phyloP scores from a whole-genome alignment of 192 early-diverging fungal species.

The Dispira simplex region DNA sequence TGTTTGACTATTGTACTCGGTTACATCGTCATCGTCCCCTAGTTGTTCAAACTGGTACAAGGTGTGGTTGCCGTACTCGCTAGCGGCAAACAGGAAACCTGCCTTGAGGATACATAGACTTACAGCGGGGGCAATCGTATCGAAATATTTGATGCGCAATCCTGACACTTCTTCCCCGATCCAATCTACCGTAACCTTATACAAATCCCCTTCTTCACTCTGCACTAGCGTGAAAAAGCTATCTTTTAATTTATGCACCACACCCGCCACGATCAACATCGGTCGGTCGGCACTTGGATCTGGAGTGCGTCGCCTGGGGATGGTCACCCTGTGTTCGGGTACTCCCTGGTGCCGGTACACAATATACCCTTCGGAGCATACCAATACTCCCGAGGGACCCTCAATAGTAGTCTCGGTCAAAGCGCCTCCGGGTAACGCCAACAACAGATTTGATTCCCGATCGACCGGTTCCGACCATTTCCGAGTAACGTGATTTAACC shows the following conservation, averaged over 20 bases:
- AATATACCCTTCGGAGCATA: conserved; percentile 82
- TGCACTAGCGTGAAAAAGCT: conserved; percentile 87
- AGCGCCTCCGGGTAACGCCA: conserved; percentile 63
- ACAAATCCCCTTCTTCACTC: conserved; percentile 87
- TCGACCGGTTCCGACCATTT: conserved; percentile 85
- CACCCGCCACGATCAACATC: conserved; percentile 62
- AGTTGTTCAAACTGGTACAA: conserved; percentile 89
- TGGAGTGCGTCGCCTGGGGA: conserved; percentile 62
- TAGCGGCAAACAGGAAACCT: conserved; percentile 85
- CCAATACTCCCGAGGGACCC: conserved; percentile 94
- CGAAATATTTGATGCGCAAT: conserved; percentile 88
- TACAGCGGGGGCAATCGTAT: conserved; percentile 73
- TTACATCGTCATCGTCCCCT: conserved; percentile 76
- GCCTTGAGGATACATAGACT: conserved; percentile 74
- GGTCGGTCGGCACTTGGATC: conserved; percentile 48
- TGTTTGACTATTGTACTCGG: conserved; percentile 56
- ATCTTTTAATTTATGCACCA: conserved; percentile 78
- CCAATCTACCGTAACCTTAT: conserved; percentile 60
- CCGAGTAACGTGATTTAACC: conserved; percentile 95
- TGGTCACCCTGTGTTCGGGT: conserved; percentile 46
- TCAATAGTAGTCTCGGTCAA: conserved; percentile 32
- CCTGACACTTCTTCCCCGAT: conserved; percentile 36
- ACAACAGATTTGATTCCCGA: conserved; percentile 55
- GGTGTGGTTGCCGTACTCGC: conserved; percentile 87
- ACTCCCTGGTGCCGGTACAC: conserved; percentile 68